Conservation (phyloP, 352 stramenopile species). For the Pythium myriotylum region DNA sequence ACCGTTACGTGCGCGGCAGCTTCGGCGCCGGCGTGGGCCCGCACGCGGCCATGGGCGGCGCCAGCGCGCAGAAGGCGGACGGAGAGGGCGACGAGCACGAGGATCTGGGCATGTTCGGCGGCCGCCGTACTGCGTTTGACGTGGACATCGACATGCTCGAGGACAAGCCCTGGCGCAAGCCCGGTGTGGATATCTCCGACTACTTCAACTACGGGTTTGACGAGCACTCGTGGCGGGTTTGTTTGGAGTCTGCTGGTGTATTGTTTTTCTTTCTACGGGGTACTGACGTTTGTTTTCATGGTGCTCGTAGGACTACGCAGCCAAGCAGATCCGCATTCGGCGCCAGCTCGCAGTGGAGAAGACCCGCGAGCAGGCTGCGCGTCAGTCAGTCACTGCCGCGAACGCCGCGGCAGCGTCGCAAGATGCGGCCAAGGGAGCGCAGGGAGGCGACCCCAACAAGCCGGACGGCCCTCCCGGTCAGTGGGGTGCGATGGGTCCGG, state of each 20-base stretch:
- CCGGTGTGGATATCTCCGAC: slow-evolving; percentile 91
- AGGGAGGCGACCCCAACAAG: slow-evolving; percentile 26
- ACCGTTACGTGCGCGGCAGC: slow-evolving; percentile 74
- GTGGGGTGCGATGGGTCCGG: slow-evolving; percentile 28
- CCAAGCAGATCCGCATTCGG: slow-evolving; percentile 69
- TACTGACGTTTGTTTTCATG: no score
- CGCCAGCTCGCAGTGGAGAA: slow-evolving; percentile 77
- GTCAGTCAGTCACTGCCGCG: slow-evolving; percentile 63
- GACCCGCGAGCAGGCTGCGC: slow-evolving; percentile 77
- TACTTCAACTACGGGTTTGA: slow-evolving; percentile 96
- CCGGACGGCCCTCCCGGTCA: slow-evolving; percentile 27
- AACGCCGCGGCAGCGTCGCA: slow-evolving; percentile 26
- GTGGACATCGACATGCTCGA: slow-evolving; percentile 92
- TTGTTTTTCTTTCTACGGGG: no score
- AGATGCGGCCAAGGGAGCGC: slow-evolving; percentile 9
- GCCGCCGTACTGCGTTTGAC: slow-evolving; percentile 88
- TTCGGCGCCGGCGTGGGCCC: slow-evolving; percentile 42
- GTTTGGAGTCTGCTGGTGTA: neutral
- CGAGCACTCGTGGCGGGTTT: slow-evolving; percentile 81
- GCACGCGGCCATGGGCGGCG: slow-evolving; percentile 31
- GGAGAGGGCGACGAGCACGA: slow-evolving; percentile 49
- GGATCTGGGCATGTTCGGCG: slow-evolving; percentile 79
- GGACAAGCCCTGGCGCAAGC: slow-evolving; percentile 91
- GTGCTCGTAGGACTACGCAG: slow-evolving; percentile 67
- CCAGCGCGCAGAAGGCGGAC: slow-evolving; percentile 27